Percentiles rank a stretch among this genome's conserved stretches.
phyloP scores from a whole-genome alignment of 345 rosid genomes.

The Camelina laxa region DNA sequence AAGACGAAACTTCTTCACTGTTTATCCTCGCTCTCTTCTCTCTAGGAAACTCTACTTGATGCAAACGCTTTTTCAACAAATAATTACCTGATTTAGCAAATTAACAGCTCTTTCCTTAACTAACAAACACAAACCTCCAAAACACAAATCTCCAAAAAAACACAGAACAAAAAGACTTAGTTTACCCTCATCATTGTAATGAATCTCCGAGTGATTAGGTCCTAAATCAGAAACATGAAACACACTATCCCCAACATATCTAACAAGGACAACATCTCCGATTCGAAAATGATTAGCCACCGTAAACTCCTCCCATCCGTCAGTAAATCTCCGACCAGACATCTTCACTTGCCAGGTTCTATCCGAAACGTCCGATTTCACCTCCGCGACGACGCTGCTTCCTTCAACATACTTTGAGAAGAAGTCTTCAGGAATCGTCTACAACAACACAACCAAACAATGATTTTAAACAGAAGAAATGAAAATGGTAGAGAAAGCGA shows the following conservation, averaged over 20 bases:
- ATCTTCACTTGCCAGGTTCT: constrained; percentile 10
- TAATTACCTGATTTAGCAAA: neutral
- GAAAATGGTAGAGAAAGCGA: neutral
- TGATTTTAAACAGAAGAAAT: neutral
- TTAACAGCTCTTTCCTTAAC: neutral
- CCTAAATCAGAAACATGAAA: constrained; percentile 15
- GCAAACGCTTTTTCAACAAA: constrained; percentile 12
- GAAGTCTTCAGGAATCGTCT: constrained; percentile 30
- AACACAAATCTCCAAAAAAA: neutral
- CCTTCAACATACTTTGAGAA: constrained; percentile 17
- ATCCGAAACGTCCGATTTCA: constrained; percentile 25
- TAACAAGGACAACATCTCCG: constrained; percentile 18
- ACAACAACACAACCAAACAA: neutral
- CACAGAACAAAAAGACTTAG: neutral
- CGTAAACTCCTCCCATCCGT: constrained; percentile 23
- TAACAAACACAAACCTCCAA: neutral
- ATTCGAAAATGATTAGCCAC: constrained; percentile 7
- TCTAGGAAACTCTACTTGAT: neutral
- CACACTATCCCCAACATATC: constrained; percentile 21
- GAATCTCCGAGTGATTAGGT: neutral
- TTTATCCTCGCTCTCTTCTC: constrained; percentile 22
- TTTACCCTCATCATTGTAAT: neutral
- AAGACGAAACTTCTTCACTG: neutral
- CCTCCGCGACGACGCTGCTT: neutral
- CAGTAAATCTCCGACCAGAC: constrained; percentile 17